Percentiles rank a stretch among this genome's conserved stretches.
Evolutionary conservation across 768 basidiomycete species (phyloP).

Genomic region (Dacryopinax primogenitus): DNA sequence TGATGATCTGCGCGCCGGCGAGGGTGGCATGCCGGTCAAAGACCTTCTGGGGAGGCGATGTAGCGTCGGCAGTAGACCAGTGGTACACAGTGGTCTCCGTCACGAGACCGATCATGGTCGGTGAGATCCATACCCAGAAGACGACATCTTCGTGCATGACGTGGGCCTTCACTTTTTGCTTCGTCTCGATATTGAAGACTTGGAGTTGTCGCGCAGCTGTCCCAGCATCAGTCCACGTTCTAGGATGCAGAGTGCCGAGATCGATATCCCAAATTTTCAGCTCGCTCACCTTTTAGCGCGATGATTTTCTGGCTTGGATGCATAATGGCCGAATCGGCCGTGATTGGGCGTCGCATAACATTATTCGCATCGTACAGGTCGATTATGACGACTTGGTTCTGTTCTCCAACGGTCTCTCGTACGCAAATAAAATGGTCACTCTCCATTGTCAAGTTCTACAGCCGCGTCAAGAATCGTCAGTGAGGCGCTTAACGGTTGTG

Average conservation of each 20-base stretch:
- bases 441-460: conserved; percentile 81
- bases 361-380: conserved; percentile 96
- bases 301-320: conserved; percentile 93
- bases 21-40: conserved; percentile 96
- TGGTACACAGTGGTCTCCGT: conserved; percentile 88
- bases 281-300: conserved; percentile 63
- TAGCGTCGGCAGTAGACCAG: conserved; percentile 67
- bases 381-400: conserved; percentile 97
- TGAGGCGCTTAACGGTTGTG: conserved; percentile 10
- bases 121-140: conserved; percentile 98
- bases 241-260: not conserved
- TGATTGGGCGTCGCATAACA: conserved; percentile 88
- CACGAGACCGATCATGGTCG: conserved; percentile 84
- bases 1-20: conserved; percentile 91
- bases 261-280: conserved; percentile 18
- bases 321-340: conserved; percentile 99
- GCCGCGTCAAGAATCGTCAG: conserved; percentile 1
- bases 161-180: conserved; percentile 95
- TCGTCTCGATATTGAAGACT: conserved; percentile 94
- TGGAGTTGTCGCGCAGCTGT: conserved; percentile 87
- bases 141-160: conserved; percentile 85
- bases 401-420: conserved; percentile 86
- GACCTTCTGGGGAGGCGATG: conserved; percentile 74
- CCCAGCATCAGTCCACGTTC: not conserved
- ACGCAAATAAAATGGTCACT: conserved; percentile 98